phyloP scores from a whole-genome alignment of 1,284 basidiomycete genomes.

The Fomitopsis palustris region DNA sequence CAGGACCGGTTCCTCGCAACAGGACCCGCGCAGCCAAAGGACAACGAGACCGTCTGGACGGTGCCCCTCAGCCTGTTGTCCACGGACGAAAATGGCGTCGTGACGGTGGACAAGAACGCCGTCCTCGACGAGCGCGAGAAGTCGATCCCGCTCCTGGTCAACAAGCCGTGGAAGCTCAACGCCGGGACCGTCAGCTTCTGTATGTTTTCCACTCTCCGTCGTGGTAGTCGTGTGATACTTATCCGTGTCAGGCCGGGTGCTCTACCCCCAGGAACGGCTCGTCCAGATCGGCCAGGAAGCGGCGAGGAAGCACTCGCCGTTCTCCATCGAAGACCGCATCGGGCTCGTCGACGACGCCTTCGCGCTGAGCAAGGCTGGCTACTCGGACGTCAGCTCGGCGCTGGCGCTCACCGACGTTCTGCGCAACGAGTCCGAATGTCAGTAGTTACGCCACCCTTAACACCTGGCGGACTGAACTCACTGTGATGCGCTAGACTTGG shows the following conservation, averaged over 20 bases:
- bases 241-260: slow-evolving; percentile 65
- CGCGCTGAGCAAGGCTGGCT: slow-evolving; percentile 79
- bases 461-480: too few species aligned
- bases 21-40: slow-evolving; percentile 73
- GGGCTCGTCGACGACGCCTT: slow-evolving; percentile 83
- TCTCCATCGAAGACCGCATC: slow-evolving; percentile 83
- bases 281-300: slow-evolving; percentile 80
- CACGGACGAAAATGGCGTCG: slow-evolving; percentile 54
- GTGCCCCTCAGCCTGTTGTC: slow-evolving; percentile 82
- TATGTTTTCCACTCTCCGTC: slow-evolving; percentile 35
- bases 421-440: slow-evolving; percentile 73
- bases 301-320: slow-evolving; percentile 57
- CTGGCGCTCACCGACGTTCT: slow-evolving; percentile 72
- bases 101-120: slow-evolving; percentile 58
- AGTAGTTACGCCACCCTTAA: slow-evolving; percentile 24
- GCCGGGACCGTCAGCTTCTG: slow-evolving; percentile 88
- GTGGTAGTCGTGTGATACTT: not conserved
- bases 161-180: slow-evolving; percentile 84
- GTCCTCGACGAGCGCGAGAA: slow-evolving; percentile 73
- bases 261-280: slow-evolving; percentile 83
- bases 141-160: slow-evolving; percentile 66
- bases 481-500: slow-evolving; percentile 48
- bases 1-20: slow-evolving; percentile 95
- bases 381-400: slow-evolving; percentile 73
- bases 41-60: slow-evolving; percentile 91